phyloP scores from a whole-genome alignment of 192 early-diverging fungal genomes.

The Coemansia brasiliensis region DNA sequence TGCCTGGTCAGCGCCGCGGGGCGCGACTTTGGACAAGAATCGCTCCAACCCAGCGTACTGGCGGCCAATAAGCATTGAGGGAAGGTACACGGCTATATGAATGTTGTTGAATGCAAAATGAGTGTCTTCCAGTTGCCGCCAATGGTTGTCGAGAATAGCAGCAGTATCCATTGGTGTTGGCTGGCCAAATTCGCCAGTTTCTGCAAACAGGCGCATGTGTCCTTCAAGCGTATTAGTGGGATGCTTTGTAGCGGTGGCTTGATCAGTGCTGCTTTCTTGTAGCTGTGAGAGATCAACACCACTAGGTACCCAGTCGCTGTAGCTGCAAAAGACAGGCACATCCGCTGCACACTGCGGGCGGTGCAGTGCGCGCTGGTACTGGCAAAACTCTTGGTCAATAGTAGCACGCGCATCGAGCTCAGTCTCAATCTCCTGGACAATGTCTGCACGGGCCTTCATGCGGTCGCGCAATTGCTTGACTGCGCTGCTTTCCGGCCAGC shows the following conservation, averaged over 20 bases:
- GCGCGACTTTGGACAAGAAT: constrained; percentile 35
- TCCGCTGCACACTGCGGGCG: too few species aligned
- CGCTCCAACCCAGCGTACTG: constrained; percentile 37
- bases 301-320: constrained; percentile 30
- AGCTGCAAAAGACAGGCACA: constrained; percentile 1
- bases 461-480: background rate
- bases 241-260: too few species aligned
- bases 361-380: background rate
- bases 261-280: background rate
- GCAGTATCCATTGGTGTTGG: constrained; percentile 19
- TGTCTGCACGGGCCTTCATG: constrained; percentile 11
- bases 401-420: constrained; percentile 27
- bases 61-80: constrained; percentile 41
- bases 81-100: constrained; percentile 40
- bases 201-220: background rate
- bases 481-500: background rate
- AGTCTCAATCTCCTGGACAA: constrained; percentile 18
- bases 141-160: constrained; percentile 21
- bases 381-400: constrained; percentile 19
- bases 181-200: constrained; percentile 10
- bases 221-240: background rate
- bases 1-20: background rate
- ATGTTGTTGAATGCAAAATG: constrained; percentile 51
- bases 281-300: constrained; percentile 1
- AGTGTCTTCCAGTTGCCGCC: constrained; percentile 31